Conservation (phyloP, 441 rosid genomes). For the Geranium incanum region DNA sequence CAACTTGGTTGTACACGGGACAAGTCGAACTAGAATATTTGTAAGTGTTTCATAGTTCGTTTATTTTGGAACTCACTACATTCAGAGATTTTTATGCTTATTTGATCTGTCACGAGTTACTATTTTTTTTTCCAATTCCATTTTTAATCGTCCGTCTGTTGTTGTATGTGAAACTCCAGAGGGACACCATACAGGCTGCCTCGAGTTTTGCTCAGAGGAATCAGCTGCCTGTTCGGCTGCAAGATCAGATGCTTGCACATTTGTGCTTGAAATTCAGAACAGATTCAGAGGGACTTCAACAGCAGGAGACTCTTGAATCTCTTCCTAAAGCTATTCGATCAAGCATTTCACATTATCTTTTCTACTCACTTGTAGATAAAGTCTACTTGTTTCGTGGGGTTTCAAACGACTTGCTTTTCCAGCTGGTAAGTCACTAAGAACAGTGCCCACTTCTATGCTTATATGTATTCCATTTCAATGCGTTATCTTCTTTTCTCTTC, state of each 20-base stretch:
- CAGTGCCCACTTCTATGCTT: neutral
- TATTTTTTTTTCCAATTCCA: neutral
- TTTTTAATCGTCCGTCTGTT: neutral
- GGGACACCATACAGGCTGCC: slow-evolving; percentile 79
- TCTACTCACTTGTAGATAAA: slow-evolving; percentile 63
- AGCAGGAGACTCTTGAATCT: slow-evolving; percentile 71
- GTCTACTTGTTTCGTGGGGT: slow-evolving; percentile 84
- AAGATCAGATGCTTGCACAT: slow-evolving; percentile 93
- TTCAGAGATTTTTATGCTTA: too few relatives aligned
- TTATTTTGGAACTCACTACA: too few relatives aligned
- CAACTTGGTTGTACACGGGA: slow-evolving; percentile 83
- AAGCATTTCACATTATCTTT: slow-evolving; percentile 62
- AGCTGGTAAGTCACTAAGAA: slow-evolving; percentile 44
- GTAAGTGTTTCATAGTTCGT: slow-evolving; percentile 25
- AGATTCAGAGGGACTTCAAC: slow-evolving; percentile 81
- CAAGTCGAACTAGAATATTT: slow-evolving; percentile 77
- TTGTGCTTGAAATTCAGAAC: slow-evolving; percentile 72
- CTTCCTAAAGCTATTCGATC: slow-evolving; percentile 90
- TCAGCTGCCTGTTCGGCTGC: slow-evolving; percentile 60
- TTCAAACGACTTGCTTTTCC: slow-evolving; percentile 83
- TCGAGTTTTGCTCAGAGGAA: slow-evolving; percentile 74
- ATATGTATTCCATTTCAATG: neutral
- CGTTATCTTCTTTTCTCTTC: neutral
- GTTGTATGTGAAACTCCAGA: slow-evolving; percentile 30
- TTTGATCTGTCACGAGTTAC: too few relatives aligned